Evolutionary conservation across 2,329 filamentous ascomycete species (phyloP).

Genomic region (Xylaria sp.): DNA sequence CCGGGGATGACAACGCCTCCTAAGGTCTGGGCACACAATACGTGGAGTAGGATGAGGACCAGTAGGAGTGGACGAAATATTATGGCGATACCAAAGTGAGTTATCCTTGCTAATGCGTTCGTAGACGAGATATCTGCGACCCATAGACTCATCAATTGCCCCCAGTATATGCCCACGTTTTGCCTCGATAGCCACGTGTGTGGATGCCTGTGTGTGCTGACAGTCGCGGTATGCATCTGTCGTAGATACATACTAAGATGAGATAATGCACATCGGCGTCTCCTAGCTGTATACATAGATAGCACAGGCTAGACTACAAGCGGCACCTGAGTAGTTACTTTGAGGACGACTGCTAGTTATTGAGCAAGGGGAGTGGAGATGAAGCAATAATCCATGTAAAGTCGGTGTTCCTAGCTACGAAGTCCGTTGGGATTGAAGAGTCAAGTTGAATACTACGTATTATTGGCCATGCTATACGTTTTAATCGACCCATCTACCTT

Average conservation of each 20-base stretch:
- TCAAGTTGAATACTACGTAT: constrained; percentile 1
- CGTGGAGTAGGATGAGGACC: constrained; percentile 30
- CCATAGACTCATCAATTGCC: constrained; percentile 18
- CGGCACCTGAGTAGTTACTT: constrained; percentile 4
- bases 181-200: constrained; percentile 31
- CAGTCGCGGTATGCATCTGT: constrained; percentile 12
- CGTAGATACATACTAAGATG: constrained; percentile 21
- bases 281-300: constrained; percentile 23
- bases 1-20: constrained; percentile 37
- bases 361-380: constrained; percentile 21
- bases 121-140: constrained; percentile 12
- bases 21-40: constrained; percentile 28
- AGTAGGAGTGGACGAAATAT: constrained; percentile 32
- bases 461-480: constrained; percentile 8
- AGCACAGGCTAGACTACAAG: constrained; percentile 3
- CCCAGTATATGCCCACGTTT: constrained; percentile 25
- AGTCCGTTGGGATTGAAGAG: constrained; percentile 2
- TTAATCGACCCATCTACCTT: constrained; percentile 6
- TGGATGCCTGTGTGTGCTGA: constrained; percentile 29
- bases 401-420: not conserved
- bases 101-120: constrained; percentile 24
- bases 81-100: constrained; percentile 19
- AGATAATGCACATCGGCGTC: constrained; percentile 34
- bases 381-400: constrained; percentile 21
- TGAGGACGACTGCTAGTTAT: constrained; percentile 8